These are phyloP conservation scores for Fusarium setosum DNA, from an alignment of 2,329 filamentous ascomycete species.

Conservation along the genomic window DNA sequence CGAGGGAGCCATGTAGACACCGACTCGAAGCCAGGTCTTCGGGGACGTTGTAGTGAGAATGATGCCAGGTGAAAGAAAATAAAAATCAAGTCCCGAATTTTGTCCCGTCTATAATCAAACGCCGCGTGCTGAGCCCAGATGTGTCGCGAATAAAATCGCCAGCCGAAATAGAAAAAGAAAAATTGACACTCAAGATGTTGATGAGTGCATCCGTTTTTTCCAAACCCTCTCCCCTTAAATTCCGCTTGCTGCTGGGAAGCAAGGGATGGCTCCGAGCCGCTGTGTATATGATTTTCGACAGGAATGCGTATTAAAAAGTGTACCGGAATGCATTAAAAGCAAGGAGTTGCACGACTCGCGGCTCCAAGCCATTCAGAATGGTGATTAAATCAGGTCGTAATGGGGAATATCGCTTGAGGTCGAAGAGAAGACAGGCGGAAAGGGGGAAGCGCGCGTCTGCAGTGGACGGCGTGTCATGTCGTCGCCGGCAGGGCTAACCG, in stretches of 20 bases:
- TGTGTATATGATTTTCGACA: conserved; percentile 49
- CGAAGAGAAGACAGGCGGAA: conserved; percentile 33
- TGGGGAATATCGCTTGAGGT: conserved; percentile 34
- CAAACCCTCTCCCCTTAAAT: conserved; percentile 35
- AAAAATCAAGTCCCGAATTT: conserved; percentile 36
- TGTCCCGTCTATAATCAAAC: conserved; percentile 49
- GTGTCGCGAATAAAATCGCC: conserved; percentile 21
- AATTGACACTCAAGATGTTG: conserved; percentile 22
- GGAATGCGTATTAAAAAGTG: conserved; percentile 50
- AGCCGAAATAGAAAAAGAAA: conserved; percentile 22
- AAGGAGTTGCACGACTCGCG: conserved; percentile 30
- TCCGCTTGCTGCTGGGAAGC: conserved; percentile 52
- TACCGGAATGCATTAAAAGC: conserved; percentile 47
- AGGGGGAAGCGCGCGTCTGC: conserved; percentile 13
- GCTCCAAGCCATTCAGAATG: conserved; percentile 32
- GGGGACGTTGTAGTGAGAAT: conserved; percentile 10
- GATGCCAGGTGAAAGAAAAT: conserved; percentile 16
- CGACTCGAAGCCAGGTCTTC: neutral
- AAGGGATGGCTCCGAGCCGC: conserved; percentile 52
- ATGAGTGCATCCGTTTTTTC: conserved; percentile 29
- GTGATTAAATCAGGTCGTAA: conserved; percentile 40
- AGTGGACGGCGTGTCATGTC: conserved; percentile 22
- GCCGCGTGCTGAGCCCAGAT: conserved; percentile 42
- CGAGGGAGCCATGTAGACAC: conserved; percentile 20
- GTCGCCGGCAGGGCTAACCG: conserved; percentile 30